Base-by-base conservation (phyloP, 2,329 filamentous ascomycete genomes). In the Exophiala aquamarina region DNA sequence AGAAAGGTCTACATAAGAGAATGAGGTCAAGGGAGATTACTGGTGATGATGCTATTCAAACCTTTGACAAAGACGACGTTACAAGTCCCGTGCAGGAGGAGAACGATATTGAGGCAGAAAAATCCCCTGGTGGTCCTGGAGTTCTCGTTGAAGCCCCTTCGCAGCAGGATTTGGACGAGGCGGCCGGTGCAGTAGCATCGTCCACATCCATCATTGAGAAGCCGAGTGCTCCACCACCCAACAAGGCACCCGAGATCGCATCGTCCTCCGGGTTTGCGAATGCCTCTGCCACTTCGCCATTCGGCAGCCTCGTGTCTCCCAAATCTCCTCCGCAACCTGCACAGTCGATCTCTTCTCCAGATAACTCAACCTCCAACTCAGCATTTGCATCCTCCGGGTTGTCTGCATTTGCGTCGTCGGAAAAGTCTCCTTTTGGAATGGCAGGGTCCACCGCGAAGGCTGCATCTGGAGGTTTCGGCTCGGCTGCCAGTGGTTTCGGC, bases 371-470 rank as follows among this genome's bases (percentile, higher is more conserved):
- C 14, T 81, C 84, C 5, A 52, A 74, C 10, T 78, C 79, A 8
- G 81, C 83, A 42, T 78, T 89, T 45, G 76, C 84, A 6, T 70
- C 77, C 18, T 77, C 79, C 4, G 70, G 72, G 6, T 84, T 89
- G 61, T 79, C 83, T 40, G 81, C 83, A 44, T 77, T 88, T 45
- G 75, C 83, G 4, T 70, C 77, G 19, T 76, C 79, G 3, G 71
- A 72, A 29, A 70, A 77, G 19, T 89, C 85, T 3, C 82, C 82
- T 0, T 88, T 88, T 61, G 81, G 81, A 31, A 57, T 64, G 4
- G 54, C 63, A 40, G 51, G 76, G 32, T 63, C 72, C 11, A 58
- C 74, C 11, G 73, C 71, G n/a, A 65, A 70, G 17, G 70, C 66
- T 5, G 39, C 44, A 18, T 41, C 44, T 11, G 52, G 52, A 42